A percentile compares a stretch with the other conserved stretches of the same genome.
phyloP scores from a whole-genome alignment of 164 flowering plant genomes.

The Platanus orientalis region DNA sequence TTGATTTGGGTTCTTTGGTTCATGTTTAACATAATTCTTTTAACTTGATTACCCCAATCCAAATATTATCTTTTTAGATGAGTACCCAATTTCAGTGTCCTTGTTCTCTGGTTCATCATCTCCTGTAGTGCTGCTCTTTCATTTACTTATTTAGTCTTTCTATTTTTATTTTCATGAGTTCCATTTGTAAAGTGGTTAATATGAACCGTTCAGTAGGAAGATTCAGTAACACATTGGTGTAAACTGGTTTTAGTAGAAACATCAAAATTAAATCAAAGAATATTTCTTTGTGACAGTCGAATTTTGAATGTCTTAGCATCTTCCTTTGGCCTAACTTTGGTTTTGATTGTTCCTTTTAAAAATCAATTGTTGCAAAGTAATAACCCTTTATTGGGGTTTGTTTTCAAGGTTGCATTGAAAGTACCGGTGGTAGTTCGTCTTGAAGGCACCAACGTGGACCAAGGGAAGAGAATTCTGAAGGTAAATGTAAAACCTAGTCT shows the following conservation, averaged over 20 bases:
- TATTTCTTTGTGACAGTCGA: neutral
- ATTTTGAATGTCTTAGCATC: neutral
- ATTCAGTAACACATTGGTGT: neutral
- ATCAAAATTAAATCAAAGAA: neutral
- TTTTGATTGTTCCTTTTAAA: neutral
- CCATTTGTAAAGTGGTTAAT: too few species aligned
- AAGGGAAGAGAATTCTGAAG: slow-evolving; percentile 95
- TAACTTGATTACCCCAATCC: neutral
- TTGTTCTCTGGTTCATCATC: too few species aligned
- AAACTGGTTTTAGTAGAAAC: neutral
- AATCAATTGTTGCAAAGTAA: neutral
- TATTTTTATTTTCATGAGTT: too few species aligned
- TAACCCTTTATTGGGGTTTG: neutral
- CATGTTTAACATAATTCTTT: neutral
- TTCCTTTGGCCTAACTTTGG: too few species aligned
- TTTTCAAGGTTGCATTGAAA: slow-evolving; percentile 66
- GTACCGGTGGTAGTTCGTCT: slow-evolving; percentile 95
- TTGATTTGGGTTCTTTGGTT: neutral
- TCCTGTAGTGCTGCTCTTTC: too few species aligned
- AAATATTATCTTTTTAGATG: neutral
- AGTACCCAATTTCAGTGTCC: neutral
- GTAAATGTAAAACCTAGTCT: slow-evolving; percentile 28
- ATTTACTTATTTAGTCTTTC: too few species aligned
- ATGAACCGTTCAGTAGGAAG: neutral
- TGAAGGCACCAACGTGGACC: slow-evolving; percentile 98